A percentile compares a stretch with the other conserved stretches of the same genome.
These are phyloP conservation scores for Neofusicoccum kwambonambiense DNA, from an alignment of 2,329 filamentous ascomycete genomes.

Conservation along the genomic window DNA sequence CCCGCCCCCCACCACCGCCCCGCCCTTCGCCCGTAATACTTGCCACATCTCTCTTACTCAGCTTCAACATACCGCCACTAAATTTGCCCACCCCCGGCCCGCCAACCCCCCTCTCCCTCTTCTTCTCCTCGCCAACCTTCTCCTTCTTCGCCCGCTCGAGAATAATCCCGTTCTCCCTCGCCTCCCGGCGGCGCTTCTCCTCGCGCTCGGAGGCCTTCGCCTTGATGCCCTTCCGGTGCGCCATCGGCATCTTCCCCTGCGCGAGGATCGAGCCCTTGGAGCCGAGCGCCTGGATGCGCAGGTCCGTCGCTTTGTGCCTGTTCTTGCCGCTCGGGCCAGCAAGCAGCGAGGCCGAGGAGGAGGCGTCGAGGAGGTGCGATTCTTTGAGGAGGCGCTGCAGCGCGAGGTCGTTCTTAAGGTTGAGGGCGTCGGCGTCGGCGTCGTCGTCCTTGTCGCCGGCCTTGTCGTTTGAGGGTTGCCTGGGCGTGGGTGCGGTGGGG, in stretches of 20 bases:
- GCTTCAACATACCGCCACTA: slow-evolving; percentile 71
- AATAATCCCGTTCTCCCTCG: slow-evolving; percentile 86
- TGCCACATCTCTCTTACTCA: slow-evolving; percentile 75
- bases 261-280: slow-evolving; percentile 71
- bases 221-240: slow-evolving; percentile 79
- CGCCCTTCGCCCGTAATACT: slow-evolving; percentile 49
- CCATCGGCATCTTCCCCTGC: slow-evolving; percentile 87
- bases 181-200: slow-evolving; percentile 70
- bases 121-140: slow-evolving; percentile 40
- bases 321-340: slow-evolving; percentile 61
- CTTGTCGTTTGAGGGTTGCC: slow-evolving; percentile 20
- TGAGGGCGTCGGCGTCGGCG: slow-evolving; percentile 56
- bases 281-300: slow-evolving; percentile 78
- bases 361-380: slow-evolving; percentile 76
- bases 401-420: slow-evolving; percentile 88
- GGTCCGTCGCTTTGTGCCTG: slow-evolving; percentile 76
- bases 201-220: slow-evolving; percentile 66
- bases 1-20: no score
- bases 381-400: slow-evolving; percentile 88
- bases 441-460: slow-evolving; percentile 47
- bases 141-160: slow-evolving; percentile 62
- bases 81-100: slow-evolving; percentile 79
- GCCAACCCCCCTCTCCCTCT: slow-evolving; percentile 64
- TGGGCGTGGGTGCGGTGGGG: slow-evolving; percentile 32
- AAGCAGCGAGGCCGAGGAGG: slow-evolving; percentile 50